Conservation (phyloP, 2,329 filamentous ascomycete genomes). For the Aspergillus sergii region DNA sequence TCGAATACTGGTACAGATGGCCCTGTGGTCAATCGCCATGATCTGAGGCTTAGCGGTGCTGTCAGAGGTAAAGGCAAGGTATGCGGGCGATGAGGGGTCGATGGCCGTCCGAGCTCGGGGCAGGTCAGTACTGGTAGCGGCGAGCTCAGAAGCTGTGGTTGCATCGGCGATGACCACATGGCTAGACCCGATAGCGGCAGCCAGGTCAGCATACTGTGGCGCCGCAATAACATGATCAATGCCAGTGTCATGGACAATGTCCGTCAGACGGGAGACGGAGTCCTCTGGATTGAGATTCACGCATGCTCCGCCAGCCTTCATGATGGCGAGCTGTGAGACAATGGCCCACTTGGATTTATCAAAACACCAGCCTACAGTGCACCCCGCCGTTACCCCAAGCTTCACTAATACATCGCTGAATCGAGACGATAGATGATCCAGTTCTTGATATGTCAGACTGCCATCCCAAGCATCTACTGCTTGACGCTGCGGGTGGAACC, state of each 20-base stretch:
- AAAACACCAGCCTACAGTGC: slow-evolving; percentile 6
- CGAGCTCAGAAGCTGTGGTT: neutral
- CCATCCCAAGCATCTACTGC: slow-evolving; percentile 9
- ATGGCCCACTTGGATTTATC: slow-evolving; percentile 14
- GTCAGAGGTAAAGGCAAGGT: slow-evolving; percentile 49
- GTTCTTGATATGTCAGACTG: slow-evolving; percentile 8
- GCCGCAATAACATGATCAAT: neutral
- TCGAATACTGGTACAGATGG: slow-evolving; percentile 54
- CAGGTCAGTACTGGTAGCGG: neutral
- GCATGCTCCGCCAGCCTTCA: slow-evolving; percentile 12
- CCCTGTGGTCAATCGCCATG: slow-evolving; percentile 59
- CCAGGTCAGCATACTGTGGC: slow-evolving; percentile 1
- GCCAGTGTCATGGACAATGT: slow-evolving; percentile 3
- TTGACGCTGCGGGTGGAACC: neutral
- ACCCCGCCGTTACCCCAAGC: neutral
- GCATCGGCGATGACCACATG: neutral
- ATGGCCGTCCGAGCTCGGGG: neutral
- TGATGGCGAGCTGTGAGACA: slow-evolving; percentile 7
- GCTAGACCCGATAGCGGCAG: neutral
- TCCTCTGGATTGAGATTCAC: slow-evolving; percentile 6
- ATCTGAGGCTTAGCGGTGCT: slow-evolving; percentile 47
- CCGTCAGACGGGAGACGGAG: neutral
- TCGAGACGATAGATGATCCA: slow-evolving; percentile 6
- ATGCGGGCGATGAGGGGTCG: slow-evolving; percentile 49
- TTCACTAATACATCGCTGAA: slow-evolving; percentile 2